Evolutionary conservation across 345 rosid species (phyloP).

Genomic region (Microthlaspi erraticum): DNA sequence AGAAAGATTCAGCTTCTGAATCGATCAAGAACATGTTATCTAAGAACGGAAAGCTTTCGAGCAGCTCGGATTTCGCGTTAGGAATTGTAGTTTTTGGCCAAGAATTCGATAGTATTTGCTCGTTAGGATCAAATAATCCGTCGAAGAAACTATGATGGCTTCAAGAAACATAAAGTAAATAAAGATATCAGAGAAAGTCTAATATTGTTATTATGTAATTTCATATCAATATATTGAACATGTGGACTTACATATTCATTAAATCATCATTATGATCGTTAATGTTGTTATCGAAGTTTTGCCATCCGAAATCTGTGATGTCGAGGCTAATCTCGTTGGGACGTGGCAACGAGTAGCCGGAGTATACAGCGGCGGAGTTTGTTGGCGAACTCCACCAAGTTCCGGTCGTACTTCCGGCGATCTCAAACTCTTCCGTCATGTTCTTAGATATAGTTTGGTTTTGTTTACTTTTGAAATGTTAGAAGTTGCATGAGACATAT

Average conservation of each 20-base stretch:
- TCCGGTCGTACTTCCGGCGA: constrained; percentile 62
- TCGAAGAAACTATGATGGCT: constrained; percentile 42
- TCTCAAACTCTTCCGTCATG: constrained; percentile 85
- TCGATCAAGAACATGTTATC: constrained; percentile 41
- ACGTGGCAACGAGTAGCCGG: constrained; percentile 30
- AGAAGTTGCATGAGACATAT: constrained; percentile 41
- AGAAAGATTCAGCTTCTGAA: constrained; percentile 42
- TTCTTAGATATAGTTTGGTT: background rate
- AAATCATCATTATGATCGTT: constrained; percentile 35
- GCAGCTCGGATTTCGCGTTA: constrained; percentile 43
- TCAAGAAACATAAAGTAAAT: background rate
- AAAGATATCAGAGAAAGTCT: background rate
- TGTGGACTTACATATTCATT: constrained; percentile 28
- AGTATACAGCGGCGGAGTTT: constrained; percentile 25
- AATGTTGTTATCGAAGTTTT: constrained; percentile 32
- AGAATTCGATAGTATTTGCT: constrained; percentile 25
- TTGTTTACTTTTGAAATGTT: constrained; percentile 25
- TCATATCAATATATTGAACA: background rate
- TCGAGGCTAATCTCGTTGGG: constrained; percentile 35
- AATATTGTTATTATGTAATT: constrained; percentile 5
- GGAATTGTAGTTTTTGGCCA: constrained; percentile 23
- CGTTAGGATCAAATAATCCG: constrained; percentile 40
- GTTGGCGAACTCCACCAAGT: constrained; percentile 71
- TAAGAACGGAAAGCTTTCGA: constrained; percentile 35
- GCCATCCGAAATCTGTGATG: constrained; percentile 37